Percentiles rank a stretch among this genome's conserved stretches.
Evolutionary conservation across 148 eudicot genomes (phyloP).

Genomic region (Arctostaphylos glauca): DNA sequence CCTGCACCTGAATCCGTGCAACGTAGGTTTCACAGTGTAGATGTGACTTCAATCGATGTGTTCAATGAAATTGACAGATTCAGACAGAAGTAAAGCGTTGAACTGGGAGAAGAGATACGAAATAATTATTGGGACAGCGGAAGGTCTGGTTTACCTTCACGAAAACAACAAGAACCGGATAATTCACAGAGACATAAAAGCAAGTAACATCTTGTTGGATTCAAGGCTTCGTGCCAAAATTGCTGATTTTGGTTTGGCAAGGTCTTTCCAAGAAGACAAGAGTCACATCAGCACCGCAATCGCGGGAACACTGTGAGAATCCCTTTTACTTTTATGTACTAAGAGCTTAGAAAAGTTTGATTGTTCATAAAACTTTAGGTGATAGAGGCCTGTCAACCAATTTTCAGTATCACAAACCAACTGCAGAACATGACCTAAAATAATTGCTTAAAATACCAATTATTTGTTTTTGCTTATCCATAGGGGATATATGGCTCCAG

Average conservation of each 20-base stretch:
- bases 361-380: not conserved
- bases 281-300: conserved; percentile 61
- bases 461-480: not conserved
- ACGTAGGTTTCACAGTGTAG: not conserved
- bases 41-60: not conserved
- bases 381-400: not conserved
- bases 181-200: conserved; percentile 66
- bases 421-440: not conserved
- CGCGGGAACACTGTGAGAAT: conserved; percentile 58
- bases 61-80: conserved; percentile 28
- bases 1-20: no score
- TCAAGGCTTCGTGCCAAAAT: conserved; percentile 47
- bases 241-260: conserved; percentile 63
- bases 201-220: conserved; percentile 60
- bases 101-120: conserved; percentile 51
- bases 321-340: not conserved
- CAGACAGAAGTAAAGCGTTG: conserved; percentile 20
- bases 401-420: not conserved
- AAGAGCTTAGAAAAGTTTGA: no score
- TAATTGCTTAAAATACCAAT: not conserved
- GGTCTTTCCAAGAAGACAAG: conserved; percentile 55
- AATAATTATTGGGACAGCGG: conserved; percentile 46
- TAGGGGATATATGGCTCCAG: conserved; percentile 75
- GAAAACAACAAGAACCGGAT: conserved; percentile 42
- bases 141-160: conserved; percentile 63